phyloP scores from a whole-genome alignment of 495 filamentous ascomycete species.

The Aspergillus sclerotiicarbonarius region DNA sequence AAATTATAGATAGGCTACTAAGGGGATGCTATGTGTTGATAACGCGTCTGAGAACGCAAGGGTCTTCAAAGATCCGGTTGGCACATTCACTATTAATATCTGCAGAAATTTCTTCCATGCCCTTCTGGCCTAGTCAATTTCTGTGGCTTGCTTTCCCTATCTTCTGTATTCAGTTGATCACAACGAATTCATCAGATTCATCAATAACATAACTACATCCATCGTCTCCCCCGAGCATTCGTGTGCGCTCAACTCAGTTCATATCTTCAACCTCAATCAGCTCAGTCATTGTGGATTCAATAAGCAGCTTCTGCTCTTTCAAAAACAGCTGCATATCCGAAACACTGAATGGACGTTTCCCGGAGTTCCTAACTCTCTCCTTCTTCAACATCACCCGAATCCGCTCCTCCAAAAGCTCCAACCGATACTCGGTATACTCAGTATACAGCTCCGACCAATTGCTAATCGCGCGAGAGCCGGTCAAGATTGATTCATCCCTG shows the following conservation, averaged over 20 bases:
- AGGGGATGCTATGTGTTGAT: too few species aligned
- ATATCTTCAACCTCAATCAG: not conserved
- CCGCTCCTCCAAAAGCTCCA: constrained; percentile 64
- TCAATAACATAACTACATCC: too few species aligned
- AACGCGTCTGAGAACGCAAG: too few species aligned
- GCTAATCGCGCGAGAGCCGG: constrained; percentile 61
- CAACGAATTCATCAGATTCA: too few species aligned
- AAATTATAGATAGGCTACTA: too few species aligned
- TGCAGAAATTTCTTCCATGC: too few species aligned
- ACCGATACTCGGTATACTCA: constrained; percentile 64
- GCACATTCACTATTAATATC: too few species aligned
- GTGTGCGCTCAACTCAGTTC: not conserved
- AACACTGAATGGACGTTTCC: not conserved
- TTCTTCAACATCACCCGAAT: constrained; percentile 18
- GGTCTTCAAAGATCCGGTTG: too few species aligned
- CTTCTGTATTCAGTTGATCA: too few species aligned
- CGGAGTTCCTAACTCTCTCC: not conserved
- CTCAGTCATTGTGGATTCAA: not conserved
- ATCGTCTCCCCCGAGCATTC: too few species aligned
- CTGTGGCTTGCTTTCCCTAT: too few species aligned
- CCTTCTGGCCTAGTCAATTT: too few species aligned
- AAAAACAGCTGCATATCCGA: not conserved
- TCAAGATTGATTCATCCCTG: constrained; percentile 61
- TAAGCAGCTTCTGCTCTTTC: not conserved
- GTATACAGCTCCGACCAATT: constrained; percentile 64